Evolutionary conservation across 768 basidiomycete genomes (phyloP).

Genomic region (Coprinopsis marcescibilis): DNA sequence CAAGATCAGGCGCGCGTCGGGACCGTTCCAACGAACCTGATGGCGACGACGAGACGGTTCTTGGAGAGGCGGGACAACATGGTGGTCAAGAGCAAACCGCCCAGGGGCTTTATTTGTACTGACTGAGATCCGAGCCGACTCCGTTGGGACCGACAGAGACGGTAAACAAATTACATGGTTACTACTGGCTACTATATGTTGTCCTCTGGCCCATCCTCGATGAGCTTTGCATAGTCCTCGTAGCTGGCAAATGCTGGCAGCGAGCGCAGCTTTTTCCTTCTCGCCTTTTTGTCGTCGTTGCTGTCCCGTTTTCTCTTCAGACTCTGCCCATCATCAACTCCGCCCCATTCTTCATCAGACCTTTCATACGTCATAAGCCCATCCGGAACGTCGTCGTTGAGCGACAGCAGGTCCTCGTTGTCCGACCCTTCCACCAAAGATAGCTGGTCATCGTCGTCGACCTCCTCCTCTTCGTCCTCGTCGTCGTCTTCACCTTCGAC

Average conservation of each 20-base stretch:
- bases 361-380: constrained; percentile 39
- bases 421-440: constrained; percentile 64
- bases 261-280: constrained; percentile 62
- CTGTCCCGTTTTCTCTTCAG: constrained; percentile 30
- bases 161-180: background rate
- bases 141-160: too few relatives aligned
- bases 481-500: constrained; percentile 28
- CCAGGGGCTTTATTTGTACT: background rate
- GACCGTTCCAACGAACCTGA: background rate
- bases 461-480: constrained; percentile 27
- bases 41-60: background rate
- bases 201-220: constrained; percentile 72
- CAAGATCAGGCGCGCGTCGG: background rate
- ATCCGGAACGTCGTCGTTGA: constrained; percentile 50
- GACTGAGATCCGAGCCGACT: background rate
- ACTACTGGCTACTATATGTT: constrained; percentile 33
- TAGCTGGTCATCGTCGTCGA: constrained; percentile 39
- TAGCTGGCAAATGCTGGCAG: constrained; percentile 83
- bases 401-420: constrained; percentile 60
- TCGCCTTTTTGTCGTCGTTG: constrained; percentile 28
- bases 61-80: background rate
- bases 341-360: constrained; percentile 52
- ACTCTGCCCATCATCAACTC: constrained; percentile 34
- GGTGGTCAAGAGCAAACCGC: background rate
- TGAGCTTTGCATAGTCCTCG: constrained; percentile 81